Base-by-base conservation (phyloP, 768 basidiomycete species). In the Phylloporus arenicola region DNA sequence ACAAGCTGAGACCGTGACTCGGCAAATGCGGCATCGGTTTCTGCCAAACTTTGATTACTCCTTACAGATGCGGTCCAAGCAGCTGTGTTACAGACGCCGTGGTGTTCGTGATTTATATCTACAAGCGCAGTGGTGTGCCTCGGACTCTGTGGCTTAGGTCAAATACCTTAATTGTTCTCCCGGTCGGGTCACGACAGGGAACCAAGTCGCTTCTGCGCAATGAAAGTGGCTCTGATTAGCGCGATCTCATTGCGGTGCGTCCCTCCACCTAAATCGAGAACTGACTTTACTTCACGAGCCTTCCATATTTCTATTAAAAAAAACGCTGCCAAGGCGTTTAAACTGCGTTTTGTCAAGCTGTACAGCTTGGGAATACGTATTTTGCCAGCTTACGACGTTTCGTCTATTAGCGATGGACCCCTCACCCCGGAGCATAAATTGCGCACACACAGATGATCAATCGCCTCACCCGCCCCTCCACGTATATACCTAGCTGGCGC, bases 291-390 rank as follows among this genome's bases (percentile, higher is more conserved):
- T 51, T 49, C 49, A 56, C 60, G 55, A 49, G 57, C 30, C 49
- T 45, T 25, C 37, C 39, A 52, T 52, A 45, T 55, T 56, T 65
- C 60, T 56, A 64, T 24, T 24, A 64, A 66, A 64, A 64, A 64
- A 57, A 31, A 31, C 64, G 57, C 48, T 54, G 55, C 68, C 66
- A 56, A 64, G 50, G 49, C 48, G 31, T 46, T 53, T 38, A 44
- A 42, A 10, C 45, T 56, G 50, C 53, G 51, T 57, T 63, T 57
- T 54, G 60, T 57, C 55, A 57, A 58, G 61, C 66, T 65, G 64
- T 66, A 65, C 64, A 58, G 55, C 60, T 62, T 66, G 67, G 67
- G 54, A 64, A 63, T 66, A 66, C 62, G 56, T 64, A 67, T 57
- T 54, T 64, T 54, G 62, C 52, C 52, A 64, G 30, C 30, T 60